Evolutionary conservation across 2,329 filamentous ascomycete species (phyloP).

Genomic region (Didymella keratinophila): DNA sequence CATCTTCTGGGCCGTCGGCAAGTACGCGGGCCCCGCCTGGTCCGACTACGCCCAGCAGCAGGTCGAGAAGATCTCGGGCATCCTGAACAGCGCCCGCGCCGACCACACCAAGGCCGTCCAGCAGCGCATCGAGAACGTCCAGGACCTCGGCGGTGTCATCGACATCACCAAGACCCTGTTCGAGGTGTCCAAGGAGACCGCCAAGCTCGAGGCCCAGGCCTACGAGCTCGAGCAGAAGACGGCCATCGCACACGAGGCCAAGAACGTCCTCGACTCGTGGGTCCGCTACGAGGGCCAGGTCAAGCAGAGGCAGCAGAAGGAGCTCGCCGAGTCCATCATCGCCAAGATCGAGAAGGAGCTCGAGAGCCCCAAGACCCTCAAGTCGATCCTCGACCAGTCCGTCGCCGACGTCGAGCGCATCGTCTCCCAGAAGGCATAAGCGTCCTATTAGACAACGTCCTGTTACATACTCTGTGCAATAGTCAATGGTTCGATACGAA

Average conservation of each 20-base stretch:
- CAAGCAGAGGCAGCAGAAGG: slow-evolving; percentile 97
- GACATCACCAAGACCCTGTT: slow-evolving; percentile 98
- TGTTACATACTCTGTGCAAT: slow-evolving; percentile 55
- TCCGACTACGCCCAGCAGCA: slow-evolving; percentile 89
- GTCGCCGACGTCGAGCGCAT: slow-evolving; percentile 90
- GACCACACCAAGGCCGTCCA: slow-evolving; percentile 97
- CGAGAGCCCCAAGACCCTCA: slow-evolving; percentile 94
- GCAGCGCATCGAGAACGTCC: slow-evolving; percentile 89
- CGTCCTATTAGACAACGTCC: slow-evolving; percentile 38
- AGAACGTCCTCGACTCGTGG: slow-evolving; percentile 96
- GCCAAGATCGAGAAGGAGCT: slow-evolving; percentile 99
- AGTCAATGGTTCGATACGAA: slow-evolving; percentile 49
- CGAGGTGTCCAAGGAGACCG: slow-evolving; percentile 99
- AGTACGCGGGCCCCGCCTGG: slow-evolving; percentile 93
- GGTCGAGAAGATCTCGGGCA: slow-evolving; percentile 90
- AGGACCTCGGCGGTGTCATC: slow-evolving; percentile 93
- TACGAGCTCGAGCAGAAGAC: slow-evolving; percentile 98
- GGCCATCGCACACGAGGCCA: slow-evolving; percentile 89
- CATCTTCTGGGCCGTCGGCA: slow-evolving; percentile 91
- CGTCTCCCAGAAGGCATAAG: slow-evolving; percentile 51
- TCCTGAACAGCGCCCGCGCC: slow-evolving; percentile 90
- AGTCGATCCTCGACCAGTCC: slow-evolving; percentile 98
- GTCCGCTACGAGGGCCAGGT: slow-evolving; percentile 98
- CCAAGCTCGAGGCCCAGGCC: slow-evolving; percentile 91
- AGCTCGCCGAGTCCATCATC: slow-evolving; percentile 91